Conservation (phyloP, 192 early-diverging fungal species). For the Gonapodya sp. region DNA sequence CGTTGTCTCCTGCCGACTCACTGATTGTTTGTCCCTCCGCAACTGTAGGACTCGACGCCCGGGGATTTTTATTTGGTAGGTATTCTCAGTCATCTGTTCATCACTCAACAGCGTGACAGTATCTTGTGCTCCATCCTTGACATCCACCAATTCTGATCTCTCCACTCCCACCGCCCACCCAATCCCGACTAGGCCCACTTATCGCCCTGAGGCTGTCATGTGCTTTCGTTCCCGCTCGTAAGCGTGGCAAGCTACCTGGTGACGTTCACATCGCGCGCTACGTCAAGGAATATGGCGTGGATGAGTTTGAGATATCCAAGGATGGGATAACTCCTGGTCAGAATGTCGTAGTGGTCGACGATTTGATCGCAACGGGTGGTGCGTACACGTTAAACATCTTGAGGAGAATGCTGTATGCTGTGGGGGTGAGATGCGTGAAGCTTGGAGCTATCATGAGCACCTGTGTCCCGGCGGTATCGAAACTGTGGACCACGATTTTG, state of each 20-base stretch:
- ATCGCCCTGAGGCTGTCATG: constrained; percentile 78
- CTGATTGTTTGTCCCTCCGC: neutral
- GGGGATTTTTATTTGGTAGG: constrained; percentile 84
- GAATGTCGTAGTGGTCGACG: constrained; percentile 88
- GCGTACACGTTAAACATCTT: too few species aligned
- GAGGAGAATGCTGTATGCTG: neutral
- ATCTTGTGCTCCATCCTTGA: neutral
- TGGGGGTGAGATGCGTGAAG: neutral
- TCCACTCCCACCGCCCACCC: neutral
- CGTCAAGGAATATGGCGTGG: constrained; percentile 91
- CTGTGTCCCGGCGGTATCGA: too few species aligned
- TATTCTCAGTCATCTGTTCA: neutral
- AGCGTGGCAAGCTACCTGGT: constrained; percentile 93
- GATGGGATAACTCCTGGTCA: constrained; percentile 67
- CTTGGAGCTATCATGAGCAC: too few species aligned
- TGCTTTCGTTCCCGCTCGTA: constrained; percentile 90
- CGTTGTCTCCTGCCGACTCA: neutral
- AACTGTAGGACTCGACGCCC: constrained; percentile 73
- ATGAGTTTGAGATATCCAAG: constrained; percentile 88
- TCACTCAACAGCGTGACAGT: too few species aligned
- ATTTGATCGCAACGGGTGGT: constrained; percentile 80
- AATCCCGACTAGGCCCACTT: constrained; percentile 49
- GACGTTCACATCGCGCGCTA: constrained; percentile 55
- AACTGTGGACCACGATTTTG: too few species aligned
- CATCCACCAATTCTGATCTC: constrained; percentile 8